Evolutionary conservation across 345 rosid genomes (phyloP).

Genomic region (Gossypium bickii): DNA sequence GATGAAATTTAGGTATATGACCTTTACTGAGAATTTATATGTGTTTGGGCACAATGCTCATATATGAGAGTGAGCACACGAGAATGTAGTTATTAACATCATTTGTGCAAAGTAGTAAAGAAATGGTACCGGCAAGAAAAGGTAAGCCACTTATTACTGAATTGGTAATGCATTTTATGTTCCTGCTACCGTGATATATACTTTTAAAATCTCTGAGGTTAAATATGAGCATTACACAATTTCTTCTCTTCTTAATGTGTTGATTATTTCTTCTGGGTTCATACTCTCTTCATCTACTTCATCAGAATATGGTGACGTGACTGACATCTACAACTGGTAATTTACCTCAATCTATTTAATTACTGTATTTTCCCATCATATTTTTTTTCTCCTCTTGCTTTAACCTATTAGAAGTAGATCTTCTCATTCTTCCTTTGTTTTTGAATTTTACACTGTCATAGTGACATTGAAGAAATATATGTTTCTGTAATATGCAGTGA

Average conservation of each 20-base stretch:
- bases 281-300: constrained; percentile 25
- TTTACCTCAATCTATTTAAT: neutral
- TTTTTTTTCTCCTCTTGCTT: neutral
- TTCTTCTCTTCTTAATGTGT: constrained; percentile 7
- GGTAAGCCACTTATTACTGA: neutral
- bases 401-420: neutral
- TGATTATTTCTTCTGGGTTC: constrained; percentile 7
- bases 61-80: neutral
- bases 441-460: neutral
- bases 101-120: neutral
- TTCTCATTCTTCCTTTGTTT: neutral
- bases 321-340: constrained; percentile 95
- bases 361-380: neutral
- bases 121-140: neutral
- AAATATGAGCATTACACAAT: neutral
- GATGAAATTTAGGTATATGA: neutral
- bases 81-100: neutral
- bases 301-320: constrained; percentile 88
- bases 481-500: constrained; percentile 47
- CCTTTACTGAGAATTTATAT: neutral
- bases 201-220: neutral
- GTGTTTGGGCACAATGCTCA: neutral
- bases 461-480: constrained; percentile 13
- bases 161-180: neutral
- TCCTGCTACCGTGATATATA: neutral